Base-by-base conservation (phyloP, 495 filamentous ascomycete genomes). In the Talaromyces wortmannii region DNA sequence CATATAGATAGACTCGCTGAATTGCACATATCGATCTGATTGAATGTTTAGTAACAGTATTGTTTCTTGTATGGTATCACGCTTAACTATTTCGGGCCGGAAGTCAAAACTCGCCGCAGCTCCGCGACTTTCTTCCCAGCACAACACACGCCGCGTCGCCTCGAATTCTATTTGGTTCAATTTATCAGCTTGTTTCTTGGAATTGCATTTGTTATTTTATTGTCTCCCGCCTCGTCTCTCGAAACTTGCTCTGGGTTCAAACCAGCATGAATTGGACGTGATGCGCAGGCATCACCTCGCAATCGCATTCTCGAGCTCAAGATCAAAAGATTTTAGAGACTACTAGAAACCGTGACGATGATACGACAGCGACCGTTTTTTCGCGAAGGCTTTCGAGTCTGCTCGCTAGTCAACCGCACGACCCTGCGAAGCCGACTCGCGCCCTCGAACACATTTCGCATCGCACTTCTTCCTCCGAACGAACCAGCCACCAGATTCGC, bases 401-500 rank as follows among this genome's bases (percentile, higher is more conserved):
- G 36, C 36, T 40, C 36, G 13, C 13, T 40, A 13, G 13, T 40
- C 13, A 40, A 13, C 8, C 36, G 36, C 8, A 40, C 36, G 8
- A 40, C 31, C 31, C 30, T 55, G 23, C 61, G 47, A 42, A 48
- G 61, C 51, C 49, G 56, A 45, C 32, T 56, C 56, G 50, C 55
- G 50, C 31, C 57, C 23, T 45, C 53, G 55, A 44, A 56, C 53
- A 29, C 57, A 43, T 59, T 57, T 43, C 45, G 59, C 45, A 13
- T 40, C 36, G 2, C 36, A 40, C 36, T 2, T 40, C 36, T 13
- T 40, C 36, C 13, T 10, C 13, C 36, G 13, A 40, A 13, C 2
- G 8, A 10, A 10, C 43, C 23, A 31, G 29, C 42, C 29, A 23
- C 45, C 52, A 58, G 63, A 40, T 57, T 63, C 45, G 47, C 62